Conservation (phyloP, 495 filamentous ascomycete species). For the Recurvomyces mirabilis region DNA sequence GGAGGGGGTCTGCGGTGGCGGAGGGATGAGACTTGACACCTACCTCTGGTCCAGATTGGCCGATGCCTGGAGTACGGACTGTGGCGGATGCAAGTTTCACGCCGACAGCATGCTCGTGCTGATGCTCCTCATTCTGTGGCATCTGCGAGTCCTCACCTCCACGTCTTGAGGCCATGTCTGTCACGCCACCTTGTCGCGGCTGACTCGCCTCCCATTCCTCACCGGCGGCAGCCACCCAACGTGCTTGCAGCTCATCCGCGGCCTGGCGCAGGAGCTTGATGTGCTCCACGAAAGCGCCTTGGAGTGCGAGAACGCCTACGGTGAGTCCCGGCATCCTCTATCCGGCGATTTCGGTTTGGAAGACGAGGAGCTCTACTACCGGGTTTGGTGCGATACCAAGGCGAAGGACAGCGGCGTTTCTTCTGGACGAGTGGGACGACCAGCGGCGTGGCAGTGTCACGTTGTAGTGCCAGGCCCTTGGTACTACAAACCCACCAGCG, state of each 20-base stretch:
- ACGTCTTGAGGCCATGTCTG: background rate
- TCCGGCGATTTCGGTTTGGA: background rate
- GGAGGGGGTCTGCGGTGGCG: background rate
- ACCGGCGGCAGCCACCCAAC: conserved; percentile 10
- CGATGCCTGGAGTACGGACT: background rate
- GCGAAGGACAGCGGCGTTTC: too few relatives aligned
- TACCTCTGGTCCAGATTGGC: too few relatives aligned
- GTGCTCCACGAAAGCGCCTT: conserved; percentile 91
- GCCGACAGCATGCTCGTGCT: too few relatives aligned
- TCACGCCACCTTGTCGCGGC: background rate
- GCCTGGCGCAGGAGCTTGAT: conserved; percentile 64
- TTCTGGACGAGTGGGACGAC: too few relatives aligned
- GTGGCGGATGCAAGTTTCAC: background rate
- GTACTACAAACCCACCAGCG: too few relatives aligned
- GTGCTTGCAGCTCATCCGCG: conserved; percentile 31
- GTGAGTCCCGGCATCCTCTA: conserved; percentile 33
- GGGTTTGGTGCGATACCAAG: background rate
- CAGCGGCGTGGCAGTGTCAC: too few relatives aligned
- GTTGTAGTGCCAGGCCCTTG: too few relatives aligned
- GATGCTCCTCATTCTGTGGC: too few relatives aligned
- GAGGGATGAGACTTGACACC: too few relatives aligned
- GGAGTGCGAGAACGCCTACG: conserved; percentile 79
- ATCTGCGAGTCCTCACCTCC: too few relatives aligned
- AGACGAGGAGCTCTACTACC: background rate
- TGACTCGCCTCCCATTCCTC: background rate